Evolutionary conservation across 495 filamentous ascomycete species (phyloP).

Genomic region (Podospora anserina): DNA sequence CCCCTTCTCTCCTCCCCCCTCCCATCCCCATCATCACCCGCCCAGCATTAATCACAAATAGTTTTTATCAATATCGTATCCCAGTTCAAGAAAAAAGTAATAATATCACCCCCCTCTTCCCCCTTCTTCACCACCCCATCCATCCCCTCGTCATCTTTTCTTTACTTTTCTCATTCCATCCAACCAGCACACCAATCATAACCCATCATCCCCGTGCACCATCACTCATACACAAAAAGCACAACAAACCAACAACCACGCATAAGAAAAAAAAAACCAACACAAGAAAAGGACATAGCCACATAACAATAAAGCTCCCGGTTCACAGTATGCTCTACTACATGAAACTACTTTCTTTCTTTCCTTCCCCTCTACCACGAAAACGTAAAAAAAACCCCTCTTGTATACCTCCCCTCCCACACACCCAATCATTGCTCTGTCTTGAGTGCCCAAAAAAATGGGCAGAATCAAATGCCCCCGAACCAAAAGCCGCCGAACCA

Average conservation of each 20-base stretch:
- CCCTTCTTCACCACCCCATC: neutral
- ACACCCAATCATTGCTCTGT: no score
- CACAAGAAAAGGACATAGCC: neutral
- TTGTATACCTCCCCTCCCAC: no score
- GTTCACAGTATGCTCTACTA: no score
- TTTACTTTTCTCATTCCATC: neutral
- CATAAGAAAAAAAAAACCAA: constrained; percentile 5
- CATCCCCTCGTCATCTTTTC: neutral
- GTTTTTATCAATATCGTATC: neutral
- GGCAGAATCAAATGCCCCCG: no score
- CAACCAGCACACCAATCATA: neutral
- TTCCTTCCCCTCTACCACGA: no score
- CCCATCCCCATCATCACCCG: neutral
- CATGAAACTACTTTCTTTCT: no score
- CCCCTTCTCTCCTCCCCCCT: neutral
- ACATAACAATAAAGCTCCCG: no score
- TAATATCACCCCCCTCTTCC: neutral
- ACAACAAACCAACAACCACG: no score
- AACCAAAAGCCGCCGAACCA: no score
- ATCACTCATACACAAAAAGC: neutral
- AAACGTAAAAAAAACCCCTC: no score
- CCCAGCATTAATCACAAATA: neutral
- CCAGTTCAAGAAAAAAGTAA: neutral
- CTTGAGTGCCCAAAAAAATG: no score
- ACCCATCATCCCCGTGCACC: neutral